Evolutionary conservation across 2,329 filamentous ascomycete genomes (phyloP), one percentile per base, ranked within the genome.

Genomic region (Penicillium oxalicum): DNA sequence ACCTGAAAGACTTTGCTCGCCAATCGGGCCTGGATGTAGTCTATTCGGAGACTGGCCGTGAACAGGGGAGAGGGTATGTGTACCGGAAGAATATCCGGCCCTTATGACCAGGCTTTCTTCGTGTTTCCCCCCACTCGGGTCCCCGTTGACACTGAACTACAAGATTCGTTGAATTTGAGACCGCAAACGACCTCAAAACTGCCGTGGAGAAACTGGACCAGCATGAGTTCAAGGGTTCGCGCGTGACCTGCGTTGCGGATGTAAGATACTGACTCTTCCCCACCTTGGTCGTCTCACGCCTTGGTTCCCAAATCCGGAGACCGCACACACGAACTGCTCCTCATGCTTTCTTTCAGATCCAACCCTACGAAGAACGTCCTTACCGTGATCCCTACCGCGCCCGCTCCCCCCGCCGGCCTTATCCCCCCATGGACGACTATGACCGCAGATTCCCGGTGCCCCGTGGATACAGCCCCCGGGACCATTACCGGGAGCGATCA

Each of bases 1-100:
- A 98, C 74, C 84, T 98, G 47, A 98, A 98, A 87, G 93, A 98
- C 72, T 98, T 98, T 74, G 93, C 93, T 55, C 90, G 93, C 69
- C 88, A 94, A 72, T 94, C 91, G 71, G 90, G 90, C 72, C 82
- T 95, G 72, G 93, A 97, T 70, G 93, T 98, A 58, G 93, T 98
- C 65, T 98, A 95, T 71, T 96, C 91, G 58, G 93, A 98, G 75
- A 94, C 94, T 52, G 86, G 85, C 62, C 90, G 91, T 64, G 91
- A 95, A 68, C 87, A 94, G 69, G 89, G 90, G 58, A 88, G 87
- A 81, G 91, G 91, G 90, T 95, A 73, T 73, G 86, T 77, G 52
- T 29, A 37, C 40, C 27, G 41, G 51, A 40, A 18, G 41, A 48
- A 52, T 58, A 60, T 45, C 61, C 45, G 54, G 26, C 40, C 40